Conservation (phyloP, 352 stramenopile species). For the Pythium monospermum region DNA sequence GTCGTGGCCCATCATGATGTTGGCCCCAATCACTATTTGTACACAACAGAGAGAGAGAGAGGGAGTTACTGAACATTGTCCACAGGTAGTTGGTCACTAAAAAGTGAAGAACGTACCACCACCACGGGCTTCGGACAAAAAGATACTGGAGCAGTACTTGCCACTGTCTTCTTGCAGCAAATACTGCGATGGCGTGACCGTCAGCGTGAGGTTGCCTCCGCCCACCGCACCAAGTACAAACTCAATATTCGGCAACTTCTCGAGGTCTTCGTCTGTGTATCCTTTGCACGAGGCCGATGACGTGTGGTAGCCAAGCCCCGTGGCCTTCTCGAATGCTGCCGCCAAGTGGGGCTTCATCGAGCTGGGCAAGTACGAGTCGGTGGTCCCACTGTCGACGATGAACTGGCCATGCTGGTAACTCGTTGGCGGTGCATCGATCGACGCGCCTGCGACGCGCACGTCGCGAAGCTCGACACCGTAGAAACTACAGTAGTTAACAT, state of each 20-base stretch:
- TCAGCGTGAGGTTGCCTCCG: conserved; percentile 49
- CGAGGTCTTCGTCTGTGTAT: conserved; percentile 47
- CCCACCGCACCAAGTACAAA: conserved; percentile 58
- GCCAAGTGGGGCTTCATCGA: conserved; percentile 50
- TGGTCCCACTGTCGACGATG: conserved; percentile 84
- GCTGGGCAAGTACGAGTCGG: conserved; percentile 72
- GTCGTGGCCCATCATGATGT: conserved; percentile 79
- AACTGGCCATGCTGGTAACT: conserved; percentile 48
- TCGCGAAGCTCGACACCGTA: conserved; percentile 68
- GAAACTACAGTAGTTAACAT: conserved; percentile 32
- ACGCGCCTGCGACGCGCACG: conserved; percentile 53
- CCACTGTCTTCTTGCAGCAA: conserved; percentile 36
- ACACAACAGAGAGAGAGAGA: background rate
- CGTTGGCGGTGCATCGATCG: conserved; percentile 43
- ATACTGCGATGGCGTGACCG: conserved; percentile 64
- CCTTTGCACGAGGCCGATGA: conserved; percentile 37
- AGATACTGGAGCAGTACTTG: conserved; percentile 59
- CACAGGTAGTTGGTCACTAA: background rate
- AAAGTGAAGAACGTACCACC: conserved; percentile 26
- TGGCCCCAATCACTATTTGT: conserved; percentile 62
- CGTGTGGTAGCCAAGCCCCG: conserved; percentile 43
- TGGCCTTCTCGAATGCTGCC: conserved; percentile 43
- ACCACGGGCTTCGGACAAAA: conserved; percentile 58
- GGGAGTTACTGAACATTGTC: background rate
- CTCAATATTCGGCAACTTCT: conserved; percentile 58